Conservation (phyloP, 1,284 basidiomycete genomes). For the Coniophora puteana region DNA sequence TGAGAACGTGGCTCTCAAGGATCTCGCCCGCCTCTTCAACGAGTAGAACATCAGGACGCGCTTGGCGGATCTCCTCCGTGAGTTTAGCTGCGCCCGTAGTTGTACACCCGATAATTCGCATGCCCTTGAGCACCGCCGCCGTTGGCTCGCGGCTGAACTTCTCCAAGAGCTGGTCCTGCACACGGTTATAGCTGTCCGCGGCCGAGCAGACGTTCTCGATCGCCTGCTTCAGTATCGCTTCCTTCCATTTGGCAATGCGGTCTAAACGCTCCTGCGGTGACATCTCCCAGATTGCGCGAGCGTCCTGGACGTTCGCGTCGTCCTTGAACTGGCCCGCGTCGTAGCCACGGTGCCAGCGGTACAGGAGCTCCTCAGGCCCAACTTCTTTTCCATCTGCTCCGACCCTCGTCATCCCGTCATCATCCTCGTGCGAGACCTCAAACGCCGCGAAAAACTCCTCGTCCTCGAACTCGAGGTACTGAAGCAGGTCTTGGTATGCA, state of each 20-base stretch:
- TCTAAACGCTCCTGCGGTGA: no score
- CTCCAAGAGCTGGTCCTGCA: slow-evolving; percentile 32
- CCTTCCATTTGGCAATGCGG: no score
- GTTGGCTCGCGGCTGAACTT: slow-evolving; percentile 36
- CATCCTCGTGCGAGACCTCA: slow-evolving; percentile 25
- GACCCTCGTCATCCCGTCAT: slow-evolving; percentile 40
- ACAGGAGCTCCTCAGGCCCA: slow-evolving; percentile 36
- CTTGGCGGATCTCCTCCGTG: slow-evolving; percentile 39
- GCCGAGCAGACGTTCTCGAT: slow-evolving; percentile 32
- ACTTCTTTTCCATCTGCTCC: slow-evolving; percentile 36
- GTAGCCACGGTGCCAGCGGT: slow-evolving; percentile 41
- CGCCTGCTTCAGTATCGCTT: slow-evolving; percentile 33
- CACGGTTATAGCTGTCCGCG: slow-evolving; percentile 40
- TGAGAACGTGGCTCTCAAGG: slow-evolving; percentile 61
- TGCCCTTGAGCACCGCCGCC: slow-evolving; percentile 34
- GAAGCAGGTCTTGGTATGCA: slow-evolving; percentile 29
- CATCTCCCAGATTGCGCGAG: slow-evolving; percentile 44
- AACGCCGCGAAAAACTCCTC: slow-evolving; percentile 45
- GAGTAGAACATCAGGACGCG: slow-evolving; percentile 46
- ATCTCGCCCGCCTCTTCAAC: slow-evolving; percentile 74
- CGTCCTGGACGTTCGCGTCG: slow-evolving; percentile 20
- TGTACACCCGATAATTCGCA: slow-evolving; percentile 63
- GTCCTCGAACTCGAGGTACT: slow-evolving; percentile 44
- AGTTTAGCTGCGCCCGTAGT: slow-evolving; percentile 67
- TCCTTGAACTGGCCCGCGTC: slow-evolving; percentile 39